These are phyloP conservation scores for Dipodascopsis uninucleata DNA, from an alignment of 805 yeast genomes.

Conservation along the genomic window DNA sequence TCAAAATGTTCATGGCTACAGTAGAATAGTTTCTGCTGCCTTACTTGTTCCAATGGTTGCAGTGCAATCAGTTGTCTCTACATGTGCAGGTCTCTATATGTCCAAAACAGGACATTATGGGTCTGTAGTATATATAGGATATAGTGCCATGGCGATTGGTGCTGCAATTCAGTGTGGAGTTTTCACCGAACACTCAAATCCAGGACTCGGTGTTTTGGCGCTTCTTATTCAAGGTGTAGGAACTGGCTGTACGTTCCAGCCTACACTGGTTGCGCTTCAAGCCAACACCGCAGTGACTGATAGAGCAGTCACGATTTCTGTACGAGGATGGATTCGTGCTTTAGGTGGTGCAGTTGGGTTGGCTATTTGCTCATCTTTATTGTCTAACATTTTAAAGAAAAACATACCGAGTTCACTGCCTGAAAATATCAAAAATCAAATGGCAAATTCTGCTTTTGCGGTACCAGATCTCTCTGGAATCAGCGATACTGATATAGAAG, in stretches of 20 bases:
- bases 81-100: conserved; percentile 47
- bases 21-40: conserved; percentile 42
- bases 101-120: conserved; percentile 45
- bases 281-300: conserved; percentile 51
- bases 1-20: conserved; percentile 45
- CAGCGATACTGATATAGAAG: conserved; percentile 6
- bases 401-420: conserved; percentile 14
- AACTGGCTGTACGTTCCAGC: conserved; percentile 52
- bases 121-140: conserved; percentile 43
- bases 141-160: conserved; percentile 43
- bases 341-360: conserved; percentile 63
- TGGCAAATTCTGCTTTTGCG: conserved; percentile 15
- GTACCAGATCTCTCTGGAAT: conserved; percentile 17
- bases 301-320: conserved; percentile 55
- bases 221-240: conserved; percentile 43
- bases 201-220: conserved; percentile 40
- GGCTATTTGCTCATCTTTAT: conserved; percentile 40
- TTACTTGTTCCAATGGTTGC: conserved; percentile 46
- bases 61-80: conserved; percentile 43
- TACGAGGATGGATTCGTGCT: conserved; percentile 54
- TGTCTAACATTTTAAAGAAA: conserved; percentile 21
- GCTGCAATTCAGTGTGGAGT: conserved; percentile 39
- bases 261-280: conserved; percentile 53
- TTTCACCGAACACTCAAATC: conserved; percentile 35
- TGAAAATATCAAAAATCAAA: conserved; percentile 1